Evolutionary conservation across 768 basidiomycete genomes (phyloP).

Genomic region (Hydnomerulius pinastri): DNA sequence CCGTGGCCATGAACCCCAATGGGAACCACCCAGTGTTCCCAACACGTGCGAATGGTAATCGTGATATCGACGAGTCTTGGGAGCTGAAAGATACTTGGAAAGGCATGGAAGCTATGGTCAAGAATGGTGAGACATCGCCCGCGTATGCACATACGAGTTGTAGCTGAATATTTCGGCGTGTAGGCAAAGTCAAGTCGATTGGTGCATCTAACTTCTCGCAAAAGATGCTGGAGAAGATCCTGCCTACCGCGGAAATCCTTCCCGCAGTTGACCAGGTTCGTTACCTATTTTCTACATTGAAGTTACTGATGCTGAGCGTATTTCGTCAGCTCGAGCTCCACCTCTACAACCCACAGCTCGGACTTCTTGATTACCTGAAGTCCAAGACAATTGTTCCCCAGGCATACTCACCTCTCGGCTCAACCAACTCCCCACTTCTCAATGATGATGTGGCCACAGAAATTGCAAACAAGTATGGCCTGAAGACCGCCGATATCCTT

Average conservation of each 20-base stretch:
- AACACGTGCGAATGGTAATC: slow-evolving; percentile 57
- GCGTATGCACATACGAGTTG: slow-evolving; percentile 3
- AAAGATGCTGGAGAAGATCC: slow-evolving; percentile 65
- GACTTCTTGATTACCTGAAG: slow-evolving; percentile 61
- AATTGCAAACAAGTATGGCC: slow-evolving; percentile 58
- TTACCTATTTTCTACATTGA: slow-evolving; percentile 2
- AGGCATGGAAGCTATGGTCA: slow-evolving; percentile 74
- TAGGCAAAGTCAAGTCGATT: slow-evolving; percentile 65
- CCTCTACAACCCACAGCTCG: slow-evolving; percentile 74
- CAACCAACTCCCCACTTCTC: slow-evolving; percentile 64
- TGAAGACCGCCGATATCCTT: slow-evolving; percentile 58
- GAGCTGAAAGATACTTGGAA: slow-evolving; percentile 76
- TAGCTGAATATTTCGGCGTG: slow-evolving; percentile 7
- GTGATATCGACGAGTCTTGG: slow-evolving; percentile 70
- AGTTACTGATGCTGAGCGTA: not conserved
- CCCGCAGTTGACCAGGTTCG: slow-evolving; percentile 75
- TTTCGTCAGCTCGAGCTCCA: slow-evolving; percentile 64
- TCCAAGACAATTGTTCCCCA: slow-evolving; percentile 68
- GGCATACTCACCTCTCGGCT: slow-evolving; percentile 83
- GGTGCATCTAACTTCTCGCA: slow-evolving; percentile 80
- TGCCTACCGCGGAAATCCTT: slow-evolving; percentile 63
- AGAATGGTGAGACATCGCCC: slow-evolving; percentile 48
- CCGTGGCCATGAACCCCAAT: slow-evolving; percentile 68
- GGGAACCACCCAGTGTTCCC: slow-evolving; percentile 65
- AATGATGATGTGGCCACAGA: slow-evolving; percentile 58